Conservation (phyloP, 345 rosid genomes). For the Populus nigra region DNA sequence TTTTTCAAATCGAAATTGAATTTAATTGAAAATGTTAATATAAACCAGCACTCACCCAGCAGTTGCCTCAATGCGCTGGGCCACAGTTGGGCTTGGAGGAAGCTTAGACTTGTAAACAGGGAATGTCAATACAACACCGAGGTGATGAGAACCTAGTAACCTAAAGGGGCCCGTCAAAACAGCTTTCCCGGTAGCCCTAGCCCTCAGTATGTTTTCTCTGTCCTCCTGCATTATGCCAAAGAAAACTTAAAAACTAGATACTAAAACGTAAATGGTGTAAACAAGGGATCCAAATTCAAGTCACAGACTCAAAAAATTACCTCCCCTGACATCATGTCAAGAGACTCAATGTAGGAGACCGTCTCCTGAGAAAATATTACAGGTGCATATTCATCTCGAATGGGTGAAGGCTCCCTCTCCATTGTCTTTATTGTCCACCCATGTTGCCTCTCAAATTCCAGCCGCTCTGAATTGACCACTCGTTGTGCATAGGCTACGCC, state of each 20-base stretch:
- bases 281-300: neutral
- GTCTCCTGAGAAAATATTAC: conserved; percentile 93
- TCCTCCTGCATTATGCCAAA: conserved; percentile 63
- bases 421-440: conserved; percentile 89
- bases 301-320: conserved; percentile 34
- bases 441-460: conserved; percentile 76
- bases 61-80: conserved; percentile 76
- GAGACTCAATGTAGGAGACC: conserved; percentile 80
- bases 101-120: conserved; percentile 92
- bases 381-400: conserved; percentile 93
- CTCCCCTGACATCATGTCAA: conserved; percentile 99
- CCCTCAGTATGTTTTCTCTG: conserved; percentile 82
- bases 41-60: conserved; percentile 61
- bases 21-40: neutral
- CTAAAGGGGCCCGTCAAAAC: conserved; percentile 92
- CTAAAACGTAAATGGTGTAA: neutral
- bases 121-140: conserved; percentile 96
- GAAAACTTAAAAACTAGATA: conserved; percentile 7
- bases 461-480: conserved; percentile 65
- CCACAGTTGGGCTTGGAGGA: conserved; percentile 54
- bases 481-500: conserved; percentile 93
- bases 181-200: conserved; percentile 90
- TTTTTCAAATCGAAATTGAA: neutral
- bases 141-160: conserved; percentile 85
- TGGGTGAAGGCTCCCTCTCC: conserved; percentile 79